Evolutionary conservation across 176 grass and related monocot genomes (phyloP).

Genomic region (Echinochloa phyllopogon): DNA sequence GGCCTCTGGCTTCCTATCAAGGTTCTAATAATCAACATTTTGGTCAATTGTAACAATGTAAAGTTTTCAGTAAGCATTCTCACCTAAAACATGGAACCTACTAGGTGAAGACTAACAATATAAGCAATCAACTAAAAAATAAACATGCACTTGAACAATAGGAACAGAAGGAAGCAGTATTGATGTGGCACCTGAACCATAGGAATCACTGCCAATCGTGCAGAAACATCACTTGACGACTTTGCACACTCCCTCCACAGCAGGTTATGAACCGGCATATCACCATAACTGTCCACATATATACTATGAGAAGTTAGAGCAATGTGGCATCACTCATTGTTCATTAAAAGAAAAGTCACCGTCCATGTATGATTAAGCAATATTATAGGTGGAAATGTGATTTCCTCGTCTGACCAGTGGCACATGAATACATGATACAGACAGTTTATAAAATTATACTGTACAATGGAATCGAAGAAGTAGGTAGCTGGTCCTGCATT

Average conservation of each 20-base stretch:
- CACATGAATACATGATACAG: neutral
- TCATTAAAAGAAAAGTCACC: neutral
- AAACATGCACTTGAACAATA: neutral
- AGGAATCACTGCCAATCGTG: slow-evolving; percentile 89
- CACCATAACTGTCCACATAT: slow-evolving; percentile 65
- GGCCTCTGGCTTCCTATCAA: slow-evolving; percentile 92
- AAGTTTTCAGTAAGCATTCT: neutral
- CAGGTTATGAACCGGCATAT: slow-evolving; percentile 96
- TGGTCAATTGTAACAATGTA: slow-evolving; percentile 17
- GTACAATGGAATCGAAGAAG: slow-evolving; percentile 8
- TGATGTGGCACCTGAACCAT: slow-evolving; percentile 70
- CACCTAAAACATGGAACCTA: neutral
- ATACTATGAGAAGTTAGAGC: neutral
- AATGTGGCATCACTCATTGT: neutral
- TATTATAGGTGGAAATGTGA: neutral
- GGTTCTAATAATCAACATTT: slow-evolving; percentile 48
- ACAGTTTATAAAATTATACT: neutral
- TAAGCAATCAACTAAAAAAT: neutral
- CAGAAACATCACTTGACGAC: slow-evolving; percentile 84
- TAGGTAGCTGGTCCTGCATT: neutral
- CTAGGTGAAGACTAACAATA: neutral
- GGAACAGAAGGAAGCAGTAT: neutral
- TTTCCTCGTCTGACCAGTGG: neutral
- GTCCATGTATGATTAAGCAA: neutral
- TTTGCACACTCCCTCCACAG: slow-evolving; percentile 89